Conservation (phyloP, 208 protist genomes). For the Porcisia hertigi region DNA sequence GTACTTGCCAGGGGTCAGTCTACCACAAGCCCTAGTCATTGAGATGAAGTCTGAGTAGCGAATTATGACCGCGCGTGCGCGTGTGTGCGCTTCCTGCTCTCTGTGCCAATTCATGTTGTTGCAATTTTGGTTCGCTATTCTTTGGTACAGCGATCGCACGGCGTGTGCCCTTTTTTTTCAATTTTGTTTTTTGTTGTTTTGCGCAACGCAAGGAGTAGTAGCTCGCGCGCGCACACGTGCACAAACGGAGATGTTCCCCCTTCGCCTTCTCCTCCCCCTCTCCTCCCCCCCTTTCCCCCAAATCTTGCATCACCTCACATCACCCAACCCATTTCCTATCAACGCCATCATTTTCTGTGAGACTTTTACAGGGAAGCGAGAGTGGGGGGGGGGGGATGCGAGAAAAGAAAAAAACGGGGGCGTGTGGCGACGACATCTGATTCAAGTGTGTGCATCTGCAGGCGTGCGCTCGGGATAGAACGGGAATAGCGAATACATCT, state of each 20-base stretch:
- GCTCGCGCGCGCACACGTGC: not conserved
- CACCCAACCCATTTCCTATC: not conserved
- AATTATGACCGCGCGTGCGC: not conserved
- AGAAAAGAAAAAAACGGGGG: too few relatives aligned
- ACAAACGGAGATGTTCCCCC: not conserved
- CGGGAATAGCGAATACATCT: not conserved
- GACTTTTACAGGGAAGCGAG: not conserved
- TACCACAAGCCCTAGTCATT: constrained; percentile 51
- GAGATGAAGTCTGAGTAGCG: not conserved
- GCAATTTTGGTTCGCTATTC: not conserved
- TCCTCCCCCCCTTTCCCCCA: too few relatives aligned
- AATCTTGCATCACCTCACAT: not conserved
- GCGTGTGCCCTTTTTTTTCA: too few relatives aligned
- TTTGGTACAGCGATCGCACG: not conserved
- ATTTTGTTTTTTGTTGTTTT: too few relatives aligned
- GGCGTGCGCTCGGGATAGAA: not conserved
- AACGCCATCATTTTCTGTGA: not conserved
- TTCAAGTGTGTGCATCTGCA: not conserved
- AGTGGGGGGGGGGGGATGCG: too few relatives aligned
- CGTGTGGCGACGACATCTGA: not conserved
- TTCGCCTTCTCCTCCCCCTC: not conserved
- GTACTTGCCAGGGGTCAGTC: constrained; percentile 82
- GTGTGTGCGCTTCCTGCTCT: not conserved
- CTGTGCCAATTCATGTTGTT: not conserved
- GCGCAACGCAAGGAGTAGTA: not conserved